Evolutionary conservation across 805 yeast genomes (phyloP).

Genomic region (Starmerella apis): DNA sequence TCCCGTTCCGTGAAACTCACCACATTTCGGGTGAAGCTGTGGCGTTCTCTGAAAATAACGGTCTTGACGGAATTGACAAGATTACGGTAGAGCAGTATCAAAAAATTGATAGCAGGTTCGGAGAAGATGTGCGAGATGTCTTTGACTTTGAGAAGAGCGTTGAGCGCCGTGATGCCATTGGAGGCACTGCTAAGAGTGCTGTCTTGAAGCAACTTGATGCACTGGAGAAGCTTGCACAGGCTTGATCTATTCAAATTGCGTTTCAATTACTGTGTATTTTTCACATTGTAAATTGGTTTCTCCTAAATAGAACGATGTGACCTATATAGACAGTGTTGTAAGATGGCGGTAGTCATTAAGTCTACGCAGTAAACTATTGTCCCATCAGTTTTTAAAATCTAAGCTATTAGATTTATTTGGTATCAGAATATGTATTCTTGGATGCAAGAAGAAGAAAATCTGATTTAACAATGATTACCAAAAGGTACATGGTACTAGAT

Average conservation of each 20-base stretch:
- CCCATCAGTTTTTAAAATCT: too few species aligned
- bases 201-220: conserved; percentile 58
- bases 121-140: conserved; percentile 67
- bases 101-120: conserved; percentile 69
- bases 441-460: too few species aligned
- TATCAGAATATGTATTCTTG: too few species aligned
- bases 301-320: too few species aligned
- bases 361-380: too few species aligned
- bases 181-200: conserved; percentile 92
- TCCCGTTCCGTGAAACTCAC: conserved; percentile 98
- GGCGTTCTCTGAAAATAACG: conserved; percentile 69
- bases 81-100: conserved; percentile 68
- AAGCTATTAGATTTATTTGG: too few species aligned
- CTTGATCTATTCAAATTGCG: background rate
- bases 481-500: too few species aligned
- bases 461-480: too few species aligned
- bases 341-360: too few species aligned
- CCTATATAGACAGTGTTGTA: too few species aligned
- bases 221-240: conserved; percentile 15
- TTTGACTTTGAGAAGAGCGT: conserved; percentile 89
- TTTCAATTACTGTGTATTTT: too few species aligned
- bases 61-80: conserved; percentile 75
- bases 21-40: conserved; percentile 98
- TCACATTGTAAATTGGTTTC: too few species aligned
- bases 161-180: conserved; percentile 91